Percentiles rank a stretch among this genome's conserved stretches.
Evolutionary conservation across 1,139 yeast species (phyloP).

Genomic region (Pichia sp.): DNA sequence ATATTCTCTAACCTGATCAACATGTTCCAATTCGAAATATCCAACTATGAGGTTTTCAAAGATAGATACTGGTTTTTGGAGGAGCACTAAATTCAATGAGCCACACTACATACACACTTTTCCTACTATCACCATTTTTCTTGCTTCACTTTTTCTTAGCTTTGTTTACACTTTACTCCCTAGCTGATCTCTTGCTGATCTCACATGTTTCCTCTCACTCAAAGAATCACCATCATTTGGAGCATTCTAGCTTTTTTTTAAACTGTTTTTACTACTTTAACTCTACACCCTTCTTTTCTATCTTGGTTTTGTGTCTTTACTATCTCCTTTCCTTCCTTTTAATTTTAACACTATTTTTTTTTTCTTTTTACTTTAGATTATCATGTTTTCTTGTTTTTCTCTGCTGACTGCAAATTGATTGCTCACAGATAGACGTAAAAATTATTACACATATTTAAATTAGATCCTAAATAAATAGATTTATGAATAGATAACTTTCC

Average conservation of each 20-base stretch:
- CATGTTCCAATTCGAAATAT: constrained; percentile 32
- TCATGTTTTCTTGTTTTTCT: no score
- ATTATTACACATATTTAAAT: neutral
- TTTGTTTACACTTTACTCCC: neutral
- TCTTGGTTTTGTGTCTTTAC: neutral
- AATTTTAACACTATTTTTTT: neutral
- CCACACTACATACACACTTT: neutral
- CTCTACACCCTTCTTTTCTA: neutral
- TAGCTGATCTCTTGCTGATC: neutral
- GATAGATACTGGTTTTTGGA: constrained; percentile 29
- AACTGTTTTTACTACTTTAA: neutral
- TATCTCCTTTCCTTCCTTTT: neutral
- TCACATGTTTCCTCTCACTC: neutral
- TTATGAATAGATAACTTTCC: neutral
- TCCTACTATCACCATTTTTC: neutral
- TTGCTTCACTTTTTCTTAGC: neutral
- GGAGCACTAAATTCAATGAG: constrained; percentile 1
- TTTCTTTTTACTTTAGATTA: neutral
- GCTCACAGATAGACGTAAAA: neutral
- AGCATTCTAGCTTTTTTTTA: neutral
- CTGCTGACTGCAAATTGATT: neutral
- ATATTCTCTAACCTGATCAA: constrained; percentile 32
- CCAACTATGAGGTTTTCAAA: constrained; percentile 25
- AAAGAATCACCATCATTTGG: neutral
- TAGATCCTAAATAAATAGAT: neutral